phyloP scores from a whole-genome alignment of 768 basidiomycete species.

The Auriscalpium vulgare region DNA sequence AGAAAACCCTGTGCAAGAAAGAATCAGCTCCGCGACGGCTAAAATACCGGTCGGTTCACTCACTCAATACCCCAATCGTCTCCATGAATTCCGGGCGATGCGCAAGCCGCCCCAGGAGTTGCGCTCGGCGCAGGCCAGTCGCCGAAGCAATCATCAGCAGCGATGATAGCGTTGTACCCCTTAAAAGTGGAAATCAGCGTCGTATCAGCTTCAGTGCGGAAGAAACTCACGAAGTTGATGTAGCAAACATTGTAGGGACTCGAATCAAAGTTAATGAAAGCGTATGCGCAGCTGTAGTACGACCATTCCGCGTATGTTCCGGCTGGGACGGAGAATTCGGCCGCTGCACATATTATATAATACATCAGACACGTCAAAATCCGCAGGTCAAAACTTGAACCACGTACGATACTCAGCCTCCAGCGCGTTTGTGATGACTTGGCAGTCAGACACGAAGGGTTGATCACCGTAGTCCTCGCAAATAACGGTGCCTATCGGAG shows the following conservation, averaged over 20 bases:
- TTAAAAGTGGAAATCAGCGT: not conserved
- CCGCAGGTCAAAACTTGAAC: not conserved
- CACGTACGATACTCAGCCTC: not conserved
- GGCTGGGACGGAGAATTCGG: not conserved
- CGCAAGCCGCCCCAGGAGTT: not conserved
- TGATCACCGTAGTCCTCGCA: too few relatives aligned
- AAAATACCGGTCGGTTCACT: not conserved
- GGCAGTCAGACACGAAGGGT: not conserved
- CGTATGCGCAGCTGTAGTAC: not conserved
- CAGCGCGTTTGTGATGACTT: not conserved
- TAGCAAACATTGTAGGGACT: not conserved
- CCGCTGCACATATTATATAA: too few relatives aligned
- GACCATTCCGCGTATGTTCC: not conserved
- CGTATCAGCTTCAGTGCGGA: not conserved
- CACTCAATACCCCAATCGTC: not conserved
- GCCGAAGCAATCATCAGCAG: not conserved
- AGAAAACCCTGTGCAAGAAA: too few relatives aligned
- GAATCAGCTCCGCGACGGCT: too few relatives aligned
- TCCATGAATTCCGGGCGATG: not conserved
- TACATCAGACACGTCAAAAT: too few relatives aligned
- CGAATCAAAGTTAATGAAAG: not conserved
- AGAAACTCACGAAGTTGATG: not conserved
- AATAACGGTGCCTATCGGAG: too few relatives aligned
- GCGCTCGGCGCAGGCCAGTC: not conserved
- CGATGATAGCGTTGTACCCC: not conserved